Percentiles rank a stretch among this genome's conserved stretches.
Conservation (phyloP, 495 filamentous ascomycete species). For the Tuber magnatum region DNA sequence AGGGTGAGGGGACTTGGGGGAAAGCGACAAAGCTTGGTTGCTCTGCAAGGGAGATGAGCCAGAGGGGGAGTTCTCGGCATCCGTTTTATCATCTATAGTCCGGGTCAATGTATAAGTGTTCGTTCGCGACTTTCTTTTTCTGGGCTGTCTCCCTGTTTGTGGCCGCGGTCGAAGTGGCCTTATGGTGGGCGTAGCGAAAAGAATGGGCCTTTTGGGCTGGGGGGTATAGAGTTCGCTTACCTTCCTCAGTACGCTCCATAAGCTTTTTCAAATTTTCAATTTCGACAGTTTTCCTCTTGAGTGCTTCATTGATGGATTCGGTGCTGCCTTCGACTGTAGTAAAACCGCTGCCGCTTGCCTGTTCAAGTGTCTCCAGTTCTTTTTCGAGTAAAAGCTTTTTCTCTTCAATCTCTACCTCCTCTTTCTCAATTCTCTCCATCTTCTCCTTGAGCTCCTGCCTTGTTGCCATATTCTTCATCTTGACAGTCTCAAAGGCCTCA, state of each 20-base stretch:
- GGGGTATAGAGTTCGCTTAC: slow-evolving; percentile 14
- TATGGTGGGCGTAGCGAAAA: neutral
- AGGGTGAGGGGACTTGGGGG: neutral
- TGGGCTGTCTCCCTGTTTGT: neutral
- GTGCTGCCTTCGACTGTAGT: slow-evolving; percentile 19
- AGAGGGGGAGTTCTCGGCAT: neutral
- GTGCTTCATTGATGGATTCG: slow-evolving; percentile 21
- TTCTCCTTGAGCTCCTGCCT: slow-evolving; percentile 27
- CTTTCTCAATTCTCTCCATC: slow-evolving; percentile 29
- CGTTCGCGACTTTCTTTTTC: slow-evolving; percentile 2
- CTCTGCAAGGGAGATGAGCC: neutral
- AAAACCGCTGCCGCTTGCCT: slow-evolving; percentile 24
- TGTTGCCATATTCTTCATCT: slow-evolving; percentile 35
- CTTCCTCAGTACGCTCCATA: slow-evolving; percentile 26
- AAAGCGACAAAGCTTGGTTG: neutral
- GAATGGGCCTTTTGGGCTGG: neutral
- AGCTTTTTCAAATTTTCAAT: slow-evolving; percentile 33
- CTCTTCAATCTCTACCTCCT: slow-evolving; percentile 34
- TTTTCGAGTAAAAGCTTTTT: slow-evolving; percentile 30
- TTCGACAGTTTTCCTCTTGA: slow-evolving; percentile 35
- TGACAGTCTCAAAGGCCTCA: slow-evolving; percentile 46
- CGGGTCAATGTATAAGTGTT: slow-evolving; percentile 22
- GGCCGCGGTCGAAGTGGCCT: neutral
- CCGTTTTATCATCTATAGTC: slow-evolving; percentile 19
- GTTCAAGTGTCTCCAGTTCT: slow-evolving; percentile 30